These are phyloP conservation scores for Claviceps sp. DNA, from an alignment of 2,329 filamentous ascomycete genomes.

Conservation along the genomic window DNA sequence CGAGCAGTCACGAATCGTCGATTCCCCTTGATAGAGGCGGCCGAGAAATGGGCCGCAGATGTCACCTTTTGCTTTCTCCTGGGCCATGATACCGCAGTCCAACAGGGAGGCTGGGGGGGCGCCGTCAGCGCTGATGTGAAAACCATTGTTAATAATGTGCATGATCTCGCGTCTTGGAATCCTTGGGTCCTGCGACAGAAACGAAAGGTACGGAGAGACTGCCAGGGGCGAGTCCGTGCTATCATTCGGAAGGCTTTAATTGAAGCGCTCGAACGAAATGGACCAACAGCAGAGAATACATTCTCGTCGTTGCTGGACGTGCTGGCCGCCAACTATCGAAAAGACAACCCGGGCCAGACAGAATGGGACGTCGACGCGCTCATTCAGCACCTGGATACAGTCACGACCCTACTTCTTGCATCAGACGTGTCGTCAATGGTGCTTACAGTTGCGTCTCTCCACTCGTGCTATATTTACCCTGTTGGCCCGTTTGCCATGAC, in stretches of 20 bases:
- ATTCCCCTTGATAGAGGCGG: background rate
- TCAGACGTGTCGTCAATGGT: conserved; percentile 3
- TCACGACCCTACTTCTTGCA: conserved; percentile 1
- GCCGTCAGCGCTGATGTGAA: background rate
- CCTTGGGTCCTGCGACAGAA: background rate
- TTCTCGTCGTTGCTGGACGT: conserved; percentile 1
- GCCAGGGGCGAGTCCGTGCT: background rate
- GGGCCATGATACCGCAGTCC: background rate
- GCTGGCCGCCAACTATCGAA: background rate
- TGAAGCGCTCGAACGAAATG: background rate
- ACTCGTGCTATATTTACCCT: background rate
- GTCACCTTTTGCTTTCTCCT: conserved; percentile 1
- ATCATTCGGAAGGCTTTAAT: background rate
- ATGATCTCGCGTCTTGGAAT: background rate
- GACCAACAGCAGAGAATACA: background rate
- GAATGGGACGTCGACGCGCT: background rate
- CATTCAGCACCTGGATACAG: conserved; percentile 1
- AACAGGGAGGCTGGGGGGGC: background rate
- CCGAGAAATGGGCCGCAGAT: conserved; percentile 1
- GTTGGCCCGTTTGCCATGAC: background rate
- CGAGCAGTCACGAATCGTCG: background rate
- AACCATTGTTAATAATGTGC: background rate
- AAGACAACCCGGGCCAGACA: background rate
- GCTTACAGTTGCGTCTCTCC: conserved; percentile 1
- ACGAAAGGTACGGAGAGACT: background rate